Conservation (phyloP, 768 basidiomycete genomes). For the Auricularia sp. region DNA sequence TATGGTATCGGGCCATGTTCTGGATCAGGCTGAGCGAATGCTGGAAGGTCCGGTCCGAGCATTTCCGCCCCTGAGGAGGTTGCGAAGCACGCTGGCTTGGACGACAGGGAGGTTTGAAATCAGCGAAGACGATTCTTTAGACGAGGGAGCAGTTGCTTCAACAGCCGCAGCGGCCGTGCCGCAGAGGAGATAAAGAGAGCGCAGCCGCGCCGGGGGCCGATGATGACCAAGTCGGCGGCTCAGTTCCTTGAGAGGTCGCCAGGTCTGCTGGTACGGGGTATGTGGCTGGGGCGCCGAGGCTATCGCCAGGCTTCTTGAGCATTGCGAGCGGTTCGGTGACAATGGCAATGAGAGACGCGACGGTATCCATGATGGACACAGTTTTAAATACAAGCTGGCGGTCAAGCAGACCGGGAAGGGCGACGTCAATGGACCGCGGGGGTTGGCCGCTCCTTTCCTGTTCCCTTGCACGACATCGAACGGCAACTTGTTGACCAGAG, state of each 20-base stretch:
- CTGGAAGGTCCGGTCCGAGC: constrained; percentile 92
- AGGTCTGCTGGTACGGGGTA: constrained; percentile 12
- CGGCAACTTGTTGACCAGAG: constrained; percentile 85
- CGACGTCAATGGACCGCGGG: constrained; percentile 81
- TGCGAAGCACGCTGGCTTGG: constrained; percentile 75
- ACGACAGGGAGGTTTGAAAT: constrained; percentile 73
- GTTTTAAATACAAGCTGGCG: constrained; percentile 78
- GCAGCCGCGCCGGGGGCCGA: neutral
- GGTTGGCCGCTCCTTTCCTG: constrained; percentile 84
- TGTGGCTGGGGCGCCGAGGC: neutral
- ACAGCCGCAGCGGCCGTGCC: constrained; percentile 8
- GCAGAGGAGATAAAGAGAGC: neutral
- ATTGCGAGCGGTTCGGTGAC: constrained; percentile 76
- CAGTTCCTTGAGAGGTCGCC: constrained; percentile 12
- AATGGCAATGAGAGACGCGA: constrained; percentile 77
- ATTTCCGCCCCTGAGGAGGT: constrained; percentile 98
- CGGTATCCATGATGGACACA: constrained; percentile 84
- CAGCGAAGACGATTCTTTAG: constrained; percentile 19
- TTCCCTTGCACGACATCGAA: constrained; percentile 71
- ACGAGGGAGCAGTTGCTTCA: constrained; percentile 3
- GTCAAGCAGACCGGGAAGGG: constrained; percentile 80
- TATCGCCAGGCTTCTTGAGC: constrained; percentile 34
- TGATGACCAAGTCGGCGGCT: neutral
- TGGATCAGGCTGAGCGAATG: constrained; percentile 87
- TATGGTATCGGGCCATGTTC: constrained; percentile 82